Evolutionary conservation across 1,284 basidiomycete species (phyloP), one percentile per base, ranked within the genome.

Genomic region (Ustilago bromivora): DNA sequence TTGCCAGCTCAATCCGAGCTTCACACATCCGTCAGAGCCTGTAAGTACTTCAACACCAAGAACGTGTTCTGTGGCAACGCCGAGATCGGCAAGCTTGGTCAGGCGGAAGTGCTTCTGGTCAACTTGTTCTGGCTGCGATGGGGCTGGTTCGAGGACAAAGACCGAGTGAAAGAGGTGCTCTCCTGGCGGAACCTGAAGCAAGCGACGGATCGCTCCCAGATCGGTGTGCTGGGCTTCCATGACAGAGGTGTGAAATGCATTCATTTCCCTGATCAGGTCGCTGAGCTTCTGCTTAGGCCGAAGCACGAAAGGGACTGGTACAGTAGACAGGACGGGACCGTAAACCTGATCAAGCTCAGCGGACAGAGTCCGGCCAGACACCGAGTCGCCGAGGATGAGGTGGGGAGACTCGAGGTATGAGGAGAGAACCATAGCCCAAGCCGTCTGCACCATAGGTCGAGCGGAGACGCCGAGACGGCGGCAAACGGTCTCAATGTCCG

Each of bases 401-500:
- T 72, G 61, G 34, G 67, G 57, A 5, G 85, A 84, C 52, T 80
- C 81, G 32, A 83, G 66, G 63, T 83, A 85, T 9, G 82, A 73
- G 12, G 79, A 56, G 7, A 86, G 76, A 11, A 87, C 74, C 28
- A 76, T 34, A 2, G 82, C 84, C 85, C 86, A 87, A 2, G 84
- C 86, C 2, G 79, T 71, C 66, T 86, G 86, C 0, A 83, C 66
- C 11, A 87, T n/a, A 12, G 86, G 80, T n/a, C 85, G 78, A 41
- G 84, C 71, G 1, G 86, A 86, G 31, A 77, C 80, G n/a, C 76
- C 76, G 13, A 84, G 57, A 2, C 54, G 35, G 6, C 69, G 62
- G 12, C 84, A 81, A 2, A 70, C 63, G 0, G 63, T 52, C 51
- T 82, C 78, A 34, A 84, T 55, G 8, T 71, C 55, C 11, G 55